Evolutionary conservation across 2,329 filamentous ascomycete genomes (phyloP), one percentile per base, ranked within the genome.

Genomic region (Epichloe scottii): DNA sequence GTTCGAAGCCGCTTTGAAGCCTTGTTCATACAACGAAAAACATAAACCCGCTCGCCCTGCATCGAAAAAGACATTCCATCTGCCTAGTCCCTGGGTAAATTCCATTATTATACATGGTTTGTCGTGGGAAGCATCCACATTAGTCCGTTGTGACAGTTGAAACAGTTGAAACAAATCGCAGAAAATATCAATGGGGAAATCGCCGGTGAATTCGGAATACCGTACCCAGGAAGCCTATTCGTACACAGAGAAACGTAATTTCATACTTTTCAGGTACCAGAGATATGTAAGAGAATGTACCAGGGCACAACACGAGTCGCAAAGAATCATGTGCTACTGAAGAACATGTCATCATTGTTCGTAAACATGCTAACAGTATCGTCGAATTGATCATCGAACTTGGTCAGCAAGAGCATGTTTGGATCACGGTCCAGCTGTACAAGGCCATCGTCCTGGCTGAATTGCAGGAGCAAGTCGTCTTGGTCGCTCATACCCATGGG

Each of bases 311-410:
- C 14, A 21, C 15, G n/a, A 46, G 10, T 50, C 23, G 33, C 12
- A 6, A 19, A 45, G 12, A 11, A 33, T 60, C 56, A 68, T 51
- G 61, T 57, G 55, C 56, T 68, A 48, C 70, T 68, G 58, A 78
- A 79, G 58, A 79, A 77, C 51, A 78, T 65, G 54, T 78, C 75
- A 51, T 76, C 73, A 53, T 66, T 69, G 55, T 69, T 68, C 30
- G 67, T 70, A 56, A 79, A 78, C 73, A 80, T 75, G 61, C 67
- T 68, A 34, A 74, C 71, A n/a, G 50, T 26, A 51, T 67, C 69
- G 53, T 76, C 71, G 50, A 73, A 76, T 42, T 75, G 73, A 42
- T 79, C 76, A 49, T 77, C 75, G 57, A 76, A 77, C 63, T 77
- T 77, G 63, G 64, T 68, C 59, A 75, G 69, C 66, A 75, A 70